These are phyloP conservation scores for Termitomyces sp. DNA, from an alignment of 768 basidiomycete species.

Conservation along the genomic window DNA sequence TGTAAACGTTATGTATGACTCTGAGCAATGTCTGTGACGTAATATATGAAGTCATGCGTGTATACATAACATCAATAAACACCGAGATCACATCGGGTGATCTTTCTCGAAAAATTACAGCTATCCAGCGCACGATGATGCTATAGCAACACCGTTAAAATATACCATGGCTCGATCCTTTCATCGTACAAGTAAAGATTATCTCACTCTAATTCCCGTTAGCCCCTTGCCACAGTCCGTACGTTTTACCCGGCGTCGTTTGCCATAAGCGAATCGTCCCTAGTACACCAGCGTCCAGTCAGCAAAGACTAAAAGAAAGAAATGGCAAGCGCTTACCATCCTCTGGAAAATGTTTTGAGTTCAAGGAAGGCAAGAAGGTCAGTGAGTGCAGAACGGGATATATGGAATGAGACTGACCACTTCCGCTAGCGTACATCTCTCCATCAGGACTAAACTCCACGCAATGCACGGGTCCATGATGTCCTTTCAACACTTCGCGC, in stretches of 20 bases:
- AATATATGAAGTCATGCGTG: conserved; percentile 7
- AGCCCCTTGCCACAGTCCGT: conserved; percentile 84
- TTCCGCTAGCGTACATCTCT: conserved; percentile 96
- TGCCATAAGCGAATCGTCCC: conserved; percentile 98
- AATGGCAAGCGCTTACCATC: conserved; percentile 45
- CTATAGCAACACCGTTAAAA: too few relatives aligned
- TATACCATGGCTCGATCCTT: conserved; percentile 7
- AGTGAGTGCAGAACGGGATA: not conserved
- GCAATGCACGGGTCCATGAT: conserved; percentile 96
- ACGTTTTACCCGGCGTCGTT: conserved; percentile 89
- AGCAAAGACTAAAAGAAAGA: not conserved
- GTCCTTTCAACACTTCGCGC: conserved; percentile 88
- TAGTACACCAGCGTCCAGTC: conserved; percentile 26
- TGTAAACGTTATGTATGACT: too few relatives aligned
- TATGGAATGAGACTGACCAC: conserved; percentile 56
- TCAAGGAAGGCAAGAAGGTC: not conserved
- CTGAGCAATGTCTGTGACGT: conserved; percentile 6
- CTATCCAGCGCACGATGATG: conserved; percentile 4
- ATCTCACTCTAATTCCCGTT: conserved; percentile 41
- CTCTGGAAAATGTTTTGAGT: conserved; percentile 41
- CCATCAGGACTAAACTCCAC: conserved; percentile 95
- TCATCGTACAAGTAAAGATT: conserved; percentile 19
- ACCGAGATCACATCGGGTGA: not conserved
- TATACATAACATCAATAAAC: conserved; percentile 10
- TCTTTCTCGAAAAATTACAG: conserved; percentile 10